Conservation (phyloP, 306 rosid species). For the Vigna mungo region DNA sequence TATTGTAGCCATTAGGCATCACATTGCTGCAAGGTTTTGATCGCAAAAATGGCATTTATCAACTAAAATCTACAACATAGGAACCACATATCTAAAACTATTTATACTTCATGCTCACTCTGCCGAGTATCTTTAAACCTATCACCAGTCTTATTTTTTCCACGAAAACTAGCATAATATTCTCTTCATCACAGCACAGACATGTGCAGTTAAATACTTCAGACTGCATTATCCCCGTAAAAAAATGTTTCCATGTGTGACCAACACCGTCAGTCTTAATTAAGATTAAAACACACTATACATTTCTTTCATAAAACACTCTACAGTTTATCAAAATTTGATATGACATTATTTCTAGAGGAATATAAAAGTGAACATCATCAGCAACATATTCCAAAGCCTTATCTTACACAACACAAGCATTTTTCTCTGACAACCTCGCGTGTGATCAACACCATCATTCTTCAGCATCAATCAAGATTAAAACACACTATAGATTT, state of each 20-base stretch:
- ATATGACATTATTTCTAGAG: too few species aligned
- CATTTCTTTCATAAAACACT: neutral
- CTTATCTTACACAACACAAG: neutral
- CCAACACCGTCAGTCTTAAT: neutral
- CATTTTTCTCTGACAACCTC: too few species aligned
- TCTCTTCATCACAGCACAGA: constrained; percentile 23
- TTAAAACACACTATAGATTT: neutral
- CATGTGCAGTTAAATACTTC: constrained; percentile 19
- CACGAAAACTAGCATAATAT: constrained; percentile 16
- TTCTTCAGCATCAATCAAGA: constrained; percentile 15
- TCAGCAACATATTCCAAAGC: constrained; percentile 7
- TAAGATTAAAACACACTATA: neutral
- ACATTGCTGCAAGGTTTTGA: constrained; percentile 30
- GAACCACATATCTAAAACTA: constrained; percentile 6
- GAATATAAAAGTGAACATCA: constrained; percentile 3
- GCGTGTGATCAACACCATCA: constrained; percentile 5
- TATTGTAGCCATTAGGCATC: neutral
- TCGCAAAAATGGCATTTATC: constrained; percentile 13
- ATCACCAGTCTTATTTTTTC: constrained; percentile 8
- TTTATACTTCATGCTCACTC: neutral
- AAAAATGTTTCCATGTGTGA: constrained; percentile 28
- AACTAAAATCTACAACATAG: constrained; percentile 19
- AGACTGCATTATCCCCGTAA: neutral
- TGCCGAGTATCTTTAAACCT: neutral
- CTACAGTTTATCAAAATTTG: too few species aligned